Conservation (phyloP, 1,284 basidiomycete genomes). For the Sanghuangporus weigelae region DNA sequence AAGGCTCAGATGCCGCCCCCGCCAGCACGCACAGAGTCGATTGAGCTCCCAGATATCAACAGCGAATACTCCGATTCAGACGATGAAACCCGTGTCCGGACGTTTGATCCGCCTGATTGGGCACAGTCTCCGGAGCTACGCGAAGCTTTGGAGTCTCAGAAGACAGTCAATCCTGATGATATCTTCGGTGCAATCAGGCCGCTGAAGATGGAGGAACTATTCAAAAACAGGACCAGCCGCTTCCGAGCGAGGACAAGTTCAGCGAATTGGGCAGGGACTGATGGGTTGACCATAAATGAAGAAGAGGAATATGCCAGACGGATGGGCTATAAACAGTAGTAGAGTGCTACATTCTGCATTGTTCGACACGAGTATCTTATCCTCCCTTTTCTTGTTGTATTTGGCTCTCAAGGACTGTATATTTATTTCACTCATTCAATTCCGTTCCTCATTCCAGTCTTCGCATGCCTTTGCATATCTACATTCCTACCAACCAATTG, state of each 20-base stretch:
- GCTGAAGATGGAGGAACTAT: slow-evolving; percentile 83
- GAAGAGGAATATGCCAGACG: slow-evolving; percentile 80
- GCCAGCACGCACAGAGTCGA: slow-evolving; percentile 65
- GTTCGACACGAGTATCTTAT: background rate
- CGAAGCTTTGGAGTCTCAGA: slow-evolving; percentile 73
- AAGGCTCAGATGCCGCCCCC: slow-evolving; percentile 39
- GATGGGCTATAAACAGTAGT: slow-evolving; percentile 71
- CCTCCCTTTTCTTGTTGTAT: no score
- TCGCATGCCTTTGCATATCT: no score
- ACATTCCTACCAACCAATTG: no score
- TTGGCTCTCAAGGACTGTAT: no score
- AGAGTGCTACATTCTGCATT: background rate
- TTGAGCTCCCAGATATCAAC: slow-evolving; percentile 89
- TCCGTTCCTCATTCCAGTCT: no score
- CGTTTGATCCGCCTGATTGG: slow-evolving; percentile 78
- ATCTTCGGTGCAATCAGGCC: slow-evolving; percentile 86
- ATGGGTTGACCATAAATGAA: slow-evolving; percentile 78
- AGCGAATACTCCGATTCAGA: slow-evolving; percentile 96
- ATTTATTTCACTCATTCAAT: no score
- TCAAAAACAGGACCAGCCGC: slow-evolving; percentile 65
- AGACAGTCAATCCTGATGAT: slow-evolving; percentile 84
- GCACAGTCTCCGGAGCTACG: slow-evolving; percentile 85
- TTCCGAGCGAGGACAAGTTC: slow-evolving; percentile 88
- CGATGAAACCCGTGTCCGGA: slow-evolving; percentile 71
- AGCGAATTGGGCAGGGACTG: slow-evolving; percentile 88